Evolutionary conservation across 1,284 basidiomycete species (phyloP).

Genomic region (Pseudozyma flocculosa): DNA sequence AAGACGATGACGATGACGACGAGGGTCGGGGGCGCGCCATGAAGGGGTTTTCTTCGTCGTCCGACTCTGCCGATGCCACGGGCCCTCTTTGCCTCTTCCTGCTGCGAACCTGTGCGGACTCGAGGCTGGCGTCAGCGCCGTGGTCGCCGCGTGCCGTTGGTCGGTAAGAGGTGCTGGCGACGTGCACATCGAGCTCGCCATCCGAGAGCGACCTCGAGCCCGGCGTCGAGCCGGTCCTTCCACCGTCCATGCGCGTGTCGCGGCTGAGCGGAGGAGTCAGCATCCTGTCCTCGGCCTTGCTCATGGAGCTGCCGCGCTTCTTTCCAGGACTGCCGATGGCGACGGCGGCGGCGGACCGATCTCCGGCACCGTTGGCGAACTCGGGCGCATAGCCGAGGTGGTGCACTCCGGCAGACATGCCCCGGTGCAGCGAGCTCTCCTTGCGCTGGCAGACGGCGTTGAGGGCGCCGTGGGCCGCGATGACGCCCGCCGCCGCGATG

Average conservation of each 20-base stretch:
- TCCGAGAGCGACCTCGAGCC: background rate
- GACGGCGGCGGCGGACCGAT: no score
- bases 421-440: no score
- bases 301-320: background rate
- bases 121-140: no score
- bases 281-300: background rate
- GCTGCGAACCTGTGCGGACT: no score
- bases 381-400: no score
- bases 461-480: constrained; percentile 3
- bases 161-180: background rate
- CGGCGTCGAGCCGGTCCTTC: background rate
- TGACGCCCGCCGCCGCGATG: background rate
- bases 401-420: no score
- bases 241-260: background rate
- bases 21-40: constrained; percentile 4
- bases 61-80: constrained; percentile 11
- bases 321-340: background rate
- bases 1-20: background rate
- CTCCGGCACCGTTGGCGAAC: no score
- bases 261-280: background rate
- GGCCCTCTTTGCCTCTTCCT: no score
- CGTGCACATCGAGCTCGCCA: background rate
- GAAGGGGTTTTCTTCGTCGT: constrained; percentile 30
- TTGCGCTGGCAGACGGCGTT: constrained; percentile 1
- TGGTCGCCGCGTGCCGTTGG: no score